These are phyloP conservation scores for Fusarium dimerum DNA, from an alignment of 2,329 filamentous ascomycete species.

Conservation along the genomic window DNA sequence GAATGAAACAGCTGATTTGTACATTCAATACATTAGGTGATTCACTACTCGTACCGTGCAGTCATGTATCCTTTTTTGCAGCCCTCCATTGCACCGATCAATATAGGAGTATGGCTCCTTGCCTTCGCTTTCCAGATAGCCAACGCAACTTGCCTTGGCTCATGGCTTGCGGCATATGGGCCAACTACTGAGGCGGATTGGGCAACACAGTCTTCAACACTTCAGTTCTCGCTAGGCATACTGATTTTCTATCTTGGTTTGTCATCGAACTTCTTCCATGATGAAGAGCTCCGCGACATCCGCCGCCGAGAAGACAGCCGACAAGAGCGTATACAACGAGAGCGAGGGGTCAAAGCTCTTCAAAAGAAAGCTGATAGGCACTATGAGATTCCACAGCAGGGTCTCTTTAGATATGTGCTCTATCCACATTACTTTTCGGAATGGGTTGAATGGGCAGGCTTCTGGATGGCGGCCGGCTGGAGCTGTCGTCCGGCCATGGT, in stretches of 20 bases:
- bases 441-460: constrained; percentile 95
- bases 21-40: constrained; percentile 47
- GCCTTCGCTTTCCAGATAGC: constrained; percentile 75
- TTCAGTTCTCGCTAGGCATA: constrained; percentile 64
- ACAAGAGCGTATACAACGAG: constrained; percentile 43
- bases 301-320: constrained; percentile 66
- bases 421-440: constrained; percentile 96
- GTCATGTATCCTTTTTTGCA: constrained; percentile 79
- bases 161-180: constrained; percentile 82
- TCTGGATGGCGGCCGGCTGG: constrained; percentile 73
- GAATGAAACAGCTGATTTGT: background rate
- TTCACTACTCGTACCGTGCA: constrained; percentile 92
- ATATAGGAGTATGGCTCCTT: constrained; percentile 63
- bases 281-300: constrained; percentile 87
- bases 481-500: constrained; percentile 72
- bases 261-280: constrained; percentile 81
- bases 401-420: constrained; percentile 79
- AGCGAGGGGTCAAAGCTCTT: constrained; percentile 33
- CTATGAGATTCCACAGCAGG: constrained; percentile 82
- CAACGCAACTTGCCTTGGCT: constrained; percentile 77
- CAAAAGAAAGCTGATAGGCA: constrained; percentile 61
- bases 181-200: constrained; percentile 59
- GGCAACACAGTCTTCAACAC: constrained; percentile 39
- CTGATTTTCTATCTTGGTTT: constrained; percentile 77
- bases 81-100: constrained; percentile 91